Evolutionary conservation across 75 land plant genomes (phyloP).

Genomic region (Pseudotsuga menziesii): DNA sequence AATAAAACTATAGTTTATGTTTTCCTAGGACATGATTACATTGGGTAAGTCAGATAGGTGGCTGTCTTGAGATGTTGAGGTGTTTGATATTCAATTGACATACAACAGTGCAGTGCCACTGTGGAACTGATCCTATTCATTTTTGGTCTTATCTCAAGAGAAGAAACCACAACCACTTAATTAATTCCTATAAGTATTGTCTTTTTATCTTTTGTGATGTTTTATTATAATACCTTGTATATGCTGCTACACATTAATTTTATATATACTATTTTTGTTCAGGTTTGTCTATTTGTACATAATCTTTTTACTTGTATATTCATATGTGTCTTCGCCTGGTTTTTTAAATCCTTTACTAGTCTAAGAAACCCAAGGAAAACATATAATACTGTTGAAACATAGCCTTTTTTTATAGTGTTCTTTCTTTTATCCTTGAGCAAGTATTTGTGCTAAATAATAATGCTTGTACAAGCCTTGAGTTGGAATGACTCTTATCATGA

Average conservation of each 20-base stretch:
- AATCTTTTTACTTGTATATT: neutral
- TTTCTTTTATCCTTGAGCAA: neutral
- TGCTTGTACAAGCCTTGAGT: no score
- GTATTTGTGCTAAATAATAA: neutral
- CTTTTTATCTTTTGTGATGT: neutral
- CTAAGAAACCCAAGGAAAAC: neutral
- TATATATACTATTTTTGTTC: neutral
- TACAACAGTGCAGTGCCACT: neutral
- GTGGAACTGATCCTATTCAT: neutral
- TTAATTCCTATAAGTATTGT: neutral
- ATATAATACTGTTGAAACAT: neutral
- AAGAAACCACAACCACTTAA: neutral
- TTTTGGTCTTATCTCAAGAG: neutral
- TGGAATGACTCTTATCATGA: no score
- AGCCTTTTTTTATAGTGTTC: neutral
- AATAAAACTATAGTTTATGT: neutral
- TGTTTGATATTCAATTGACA: no score
- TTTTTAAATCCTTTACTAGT: neutral
- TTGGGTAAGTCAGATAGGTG: neutral
- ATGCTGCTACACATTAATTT: neutral
- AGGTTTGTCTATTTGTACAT: neutral
- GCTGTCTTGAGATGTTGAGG: no score
- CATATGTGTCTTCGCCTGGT: neutral
- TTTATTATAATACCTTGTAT: neutral
- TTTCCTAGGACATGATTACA: neutral